Evolutionary conservation across 2,329 filamentous ascomycete species (phyloP).

Genomic region (Fusarium haematococcum): DNA sequence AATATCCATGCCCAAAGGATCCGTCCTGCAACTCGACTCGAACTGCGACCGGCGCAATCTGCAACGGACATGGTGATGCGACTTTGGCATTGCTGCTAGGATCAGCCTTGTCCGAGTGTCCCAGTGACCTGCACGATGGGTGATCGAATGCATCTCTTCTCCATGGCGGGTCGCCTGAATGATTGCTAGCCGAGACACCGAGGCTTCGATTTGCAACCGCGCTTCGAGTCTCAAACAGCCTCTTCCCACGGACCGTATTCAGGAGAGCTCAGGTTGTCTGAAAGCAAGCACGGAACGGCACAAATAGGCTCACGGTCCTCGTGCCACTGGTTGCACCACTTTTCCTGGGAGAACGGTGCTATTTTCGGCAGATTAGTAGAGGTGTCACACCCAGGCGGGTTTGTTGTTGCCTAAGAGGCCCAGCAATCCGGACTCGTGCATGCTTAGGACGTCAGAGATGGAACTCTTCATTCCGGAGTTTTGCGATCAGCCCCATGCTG

Average conservation of each 20-base stretch:
- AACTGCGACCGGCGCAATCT: conserved; percentile 2
- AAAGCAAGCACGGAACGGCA: conserved; percentile 8
- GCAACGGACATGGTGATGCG: conserved; percentile 4
- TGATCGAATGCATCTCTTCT: conserved; percentile 3
- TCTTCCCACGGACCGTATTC: background rate
- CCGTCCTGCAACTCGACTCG: conserved; percentile 2
- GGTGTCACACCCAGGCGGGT: background rate
- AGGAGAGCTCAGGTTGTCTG: background rate
- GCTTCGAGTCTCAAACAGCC: conserved; percentile 2
- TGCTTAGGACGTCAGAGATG: background rate
- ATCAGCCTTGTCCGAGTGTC: conserved; percentile 16
- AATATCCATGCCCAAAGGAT: conserved; percentile 20
- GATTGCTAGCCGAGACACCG: conserved; percentile 22
- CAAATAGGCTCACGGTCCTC: conserved; percentile 14
- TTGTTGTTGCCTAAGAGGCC: conserved; percentile 13
- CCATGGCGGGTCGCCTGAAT: conserved; percentile 19
- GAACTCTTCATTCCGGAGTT: background rate
- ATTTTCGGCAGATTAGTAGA: conserved; percentile 36
- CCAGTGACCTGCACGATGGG: conserved; percentile 11
- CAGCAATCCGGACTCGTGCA: background rate
- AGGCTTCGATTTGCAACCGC: conserved; percentile 17
- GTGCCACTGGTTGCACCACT: conserved; percentile 19
- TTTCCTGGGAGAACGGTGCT: conserved; percentile 32
- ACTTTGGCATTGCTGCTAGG: background rate
- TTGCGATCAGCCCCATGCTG: background rate